Evolutionary conservation across 345 rosid species (phyloP), one percentile per base, ranked within the genome.

Genomic region (Orychophragmus violaceus): DNA sequence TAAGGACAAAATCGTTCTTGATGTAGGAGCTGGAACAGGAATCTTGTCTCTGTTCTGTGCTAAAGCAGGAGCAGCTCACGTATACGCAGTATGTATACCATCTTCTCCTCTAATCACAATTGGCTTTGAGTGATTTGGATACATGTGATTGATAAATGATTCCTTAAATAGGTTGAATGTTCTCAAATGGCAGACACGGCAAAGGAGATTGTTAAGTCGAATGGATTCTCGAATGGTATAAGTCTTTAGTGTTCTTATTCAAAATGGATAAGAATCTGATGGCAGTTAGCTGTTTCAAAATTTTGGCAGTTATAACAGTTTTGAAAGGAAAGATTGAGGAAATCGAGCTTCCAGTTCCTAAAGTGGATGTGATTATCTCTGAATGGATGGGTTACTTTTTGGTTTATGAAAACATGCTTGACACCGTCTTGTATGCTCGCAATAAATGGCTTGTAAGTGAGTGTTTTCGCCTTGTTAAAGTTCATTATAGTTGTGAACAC

Each of bases 341-440:
- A 59, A 79, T 91, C 48, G 99, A 91, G 78, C 89, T 95, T 33
- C 99, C 99, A 1, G 83, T 79, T 5, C 66, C 79, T 33, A 89
- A 88, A 84, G 99, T 94, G 54, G 99, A 91, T 79, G 84, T 94
- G 59, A 94, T 94, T 61, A 84, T 94, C 62, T 94, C 97, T 30
- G 97, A 94, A 84, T 91, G 97, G 97, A 94, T 91, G 99, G 99
- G 97, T 17, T 94, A 94, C 78, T 94, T 94, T 78, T 69, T 93
- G 66, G 66, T 93, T 78, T 93, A 83, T 49, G 98, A 93, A 79
- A 93, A 93, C 69, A 90, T 93, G 98, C 68, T 93, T 6, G 78
- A 88, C 46, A 82, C 96, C 0, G 96, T 88, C 59, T 74, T 93
- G 66, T 93, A 86, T 79, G 96, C 98, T 2, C 95, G 97, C n/a